Conservation (phyloP, 371 early-diverging fungal genomes). For the Mucor saturninus region DNA sequence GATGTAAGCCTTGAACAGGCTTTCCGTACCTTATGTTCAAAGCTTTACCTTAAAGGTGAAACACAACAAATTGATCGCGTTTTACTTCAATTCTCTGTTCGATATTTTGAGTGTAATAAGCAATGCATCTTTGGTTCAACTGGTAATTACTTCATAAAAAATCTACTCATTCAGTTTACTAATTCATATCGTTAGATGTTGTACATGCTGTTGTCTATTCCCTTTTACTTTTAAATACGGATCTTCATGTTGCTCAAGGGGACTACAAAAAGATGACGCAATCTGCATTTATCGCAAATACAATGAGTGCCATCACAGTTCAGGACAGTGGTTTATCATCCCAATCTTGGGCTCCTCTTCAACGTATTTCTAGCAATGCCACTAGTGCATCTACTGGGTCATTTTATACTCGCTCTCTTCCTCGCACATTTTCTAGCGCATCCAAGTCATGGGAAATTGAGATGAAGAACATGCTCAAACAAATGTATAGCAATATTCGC, state of each 20-base stretch:
- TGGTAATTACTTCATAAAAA: slow-evolving; percentile 1
- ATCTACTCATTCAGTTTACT: not conserved
- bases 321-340: slow-evolving; percentile 3
- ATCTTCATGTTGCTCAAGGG: slow-evolving; percentile 78
- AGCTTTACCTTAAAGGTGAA: slow-evolving; percentile 78
- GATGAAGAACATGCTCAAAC: slow-evolving; percentile 22
- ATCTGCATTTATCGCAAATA: slow-evolving; percentile 54
- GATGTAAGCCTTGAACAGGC: slow-evolving; percentile 72
- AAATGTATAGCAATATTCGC: slow-evolving; percentile 68
- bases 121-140: slow-evolving; percentile 45
- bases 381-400: slow-evolving; percentile 2
- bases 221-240: slow-evolving; percentile 78
- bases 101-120: slow-evolving; percentile 62
- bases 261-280: slow-evolving; percentile 58
- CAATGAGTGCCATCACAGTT: slow-evolving; percentile 40
- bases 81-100: slow-evolving; percentile 24
- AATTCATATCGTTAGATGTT: slow-evolving; percentile 38
- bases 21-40: slow-evolving; percentile 72
- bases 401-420: slow-evolving; percentile 1
- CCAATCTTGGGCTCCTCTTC: slow-evolving; percentile 2
- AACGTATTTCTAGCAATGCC: slow-evolving; percentile 3
- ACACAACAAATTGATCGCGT: slow-evolving; percentile 55
- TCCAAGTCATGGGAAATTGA: slow-evolving; percentile 27
- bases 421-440: not conserved
- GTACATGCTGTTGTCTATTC: slow-evolving; percentile 61